Conservation (phyloP, 2,329 filamentous ascomycete genomes). For the Keithomyces neogunnii region DNA sequence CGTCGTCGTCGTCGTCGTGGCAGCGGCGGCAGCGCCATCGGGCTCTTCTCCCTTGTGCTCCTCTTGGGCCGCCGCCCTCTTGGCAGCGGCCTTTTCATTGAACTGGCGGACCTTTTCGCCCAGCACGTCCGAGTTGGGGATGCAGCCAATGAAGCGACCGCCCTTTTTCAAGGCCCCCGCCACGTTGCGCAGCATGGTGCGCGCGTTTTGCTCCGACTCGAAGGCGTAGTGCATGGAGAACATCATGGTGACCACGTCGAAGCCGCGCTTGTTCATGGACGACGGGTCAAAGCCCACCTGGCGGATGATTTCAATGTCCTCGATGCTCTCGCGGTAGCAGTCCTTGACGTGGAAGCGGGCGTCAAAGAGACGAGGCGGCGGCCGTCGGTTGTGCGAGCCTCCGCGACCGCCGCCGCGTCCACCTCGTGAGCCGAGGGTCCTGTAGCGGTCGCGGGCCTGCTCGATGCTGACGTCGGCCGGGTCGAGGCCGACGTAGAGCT, state of each 20-base stretch:
- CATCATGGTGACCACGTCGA: slow-evolving; percentile 98
- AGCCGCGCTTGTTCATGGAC: slow-evolving; percentile 67
- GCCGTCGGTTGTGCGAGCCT: slow-evolving; percentile 35
- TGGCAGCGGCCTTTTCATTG: slow-evolving; percentile 45
- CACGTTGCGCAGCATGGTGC: slow-evolving; percentile 89
- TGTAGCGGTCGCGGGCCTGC: slow-evolving; percentile 80
- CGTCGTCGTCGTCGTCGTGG: slow-evolving; percentile 13
- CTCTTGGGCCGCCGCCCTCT: slow-evolving; percentile 27
- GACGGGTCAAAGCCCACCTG: slow-evolving; percentile 82
- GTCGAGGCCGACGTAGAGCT: slow-evolving; percentile 88
- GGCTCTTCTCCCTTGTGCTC: slow-evolving; percentile 26
- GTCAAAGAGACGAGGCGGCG: slow-evolving; percentile 59
- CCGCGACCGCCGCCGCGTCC: slow-evolving; percentile 47
- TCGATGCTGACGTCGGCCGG: slow-evolving; percentile 87
- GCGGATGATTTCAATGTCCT: slow-evolving; percentile 70
- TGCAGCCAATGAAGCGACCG: slow-evolving; percentile 87
- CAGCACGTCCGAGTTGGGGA: slow-evolving; percentile 93
- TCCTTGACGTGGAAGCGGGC: slow-evolving; percentile 86
- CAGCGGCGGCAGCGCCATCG: slow-evolving; percentile 8
- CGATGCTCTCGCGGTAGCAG: slow-evolving; percentile 79
- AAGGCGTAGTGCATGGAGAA: slow-evolving; percentile 99
- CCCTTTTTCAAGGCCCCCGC: slow-evolving; percentile 86
- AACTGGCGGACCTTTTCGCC: slow-evolving; percentile 68
- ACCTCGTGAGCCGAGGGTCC: slow-evolving; percentile 56
- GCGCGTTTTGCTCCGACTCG: slow-evolving; percentile 81